Base-by-base conservation (phyloP, 108 stramenopile genomes). In the Cyclotella kingstonii region DNA sequence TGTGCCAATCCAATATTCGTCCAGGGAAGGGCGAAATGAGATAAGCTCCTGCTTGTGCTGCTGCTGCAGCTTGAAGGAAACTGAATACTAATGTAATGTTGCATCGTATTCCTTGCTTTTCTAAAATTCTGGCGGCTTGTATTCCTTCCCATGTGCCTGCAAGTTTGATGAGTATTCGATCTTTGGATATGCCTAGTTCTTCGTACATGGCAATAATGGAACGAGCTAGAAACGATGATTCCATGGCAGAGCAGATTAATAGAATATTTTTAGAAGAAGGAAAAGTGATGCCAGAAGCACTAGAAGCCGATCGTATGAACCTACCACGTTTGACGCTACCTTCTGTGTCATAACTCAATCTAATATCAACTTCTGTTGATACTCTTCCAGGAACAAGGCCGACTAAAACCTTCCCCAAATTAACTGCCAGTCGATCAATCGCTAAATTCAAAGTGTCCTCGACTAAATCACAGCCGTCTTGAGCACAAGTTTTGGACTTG, bases 61-160 rank as follows among this genome's bases (percentile, higher is more conserved):
- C 85, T 0, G 97, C 98, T 10, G 84, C 95, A 3, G 96, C 98
- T 78, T 98, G 97, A n/a, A 89, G 49, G 41, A 97, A 83, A 42
- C 81, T 84, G 81, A 98, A 98, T 22, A 98, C 75, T 19, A 98
- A 80, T 4, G 98, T 98, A 41, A 99, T 77, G 76, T 98, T 97
- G 77, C 96, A 97, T 49, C 78, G 74, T 53, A 99, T 95, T 35
- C 95, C 96, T 65, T 98, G 92, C 65, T 80, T 66, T 81, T 98
- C 91, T 56, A 99, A 80, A 26, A 83, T 66, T 68, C 86, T 76
- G 33, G 93, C 93, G 1, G 97, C 97, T 63, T 84, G 89, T 64
- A 98, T 96, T 23, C 97, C 97, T 65, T 99, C 98, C 97, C 96
- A 99, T 31, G 98, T 99, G 30, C 90, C 95, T 14, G 97, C 97